Evolutionary conservation across 2,329 filamentous ascomycete genomes (phyloP).

Genomic region (Colletotrichum sansevieriae): DNA sequence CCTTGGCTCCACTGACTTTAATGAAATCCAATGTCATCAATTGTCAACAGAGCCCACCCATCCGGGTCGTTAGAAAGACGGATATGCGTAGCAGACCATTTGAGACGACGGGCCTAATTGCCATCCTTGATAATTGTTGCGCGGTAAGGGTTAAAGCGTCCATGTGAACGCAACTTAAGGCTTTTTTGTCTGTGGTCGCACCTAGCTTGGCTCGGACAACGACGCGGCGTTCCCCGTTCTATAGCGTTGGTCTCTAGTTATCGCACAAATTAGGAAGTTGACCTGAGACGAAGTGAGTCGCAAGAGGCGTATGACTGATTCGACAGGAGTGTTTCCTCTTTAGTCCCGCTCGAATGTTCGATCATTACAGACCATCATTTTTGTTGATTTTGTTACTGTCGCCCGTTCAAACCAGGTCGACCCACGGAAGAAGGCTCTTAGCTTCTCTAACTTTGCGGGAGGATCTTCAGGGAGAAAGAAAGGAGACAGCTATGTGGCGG

Average conservation of each 20-base stretch:
- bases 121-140: not conserved
- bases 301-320: too few species aligned
- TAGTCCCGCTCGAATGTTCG: not conserved
- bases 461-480: slow-evolving; percentile 13
- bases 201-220: too few species aligned
- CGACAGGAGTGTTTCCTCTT: not conserved
- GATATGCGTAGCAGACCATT: slow-evolving; percentile 8
- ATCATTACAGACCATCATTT: slow-evolving; percentile 3
- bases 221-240: too few species aligned
- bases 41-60: slow-evolving; percentile 14
- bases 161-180: too few species aligned
- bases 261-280: too few species aligned
- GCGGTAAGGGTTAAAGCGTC: too few species aligned
- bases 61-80: slow-evolving; percentile 1
- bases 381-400: not conserved
- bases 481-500: not conserved
- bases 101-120: not conserved
- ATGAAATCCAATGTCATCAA: slow-evolving; percentile 20
- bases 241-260: too few species aligned
- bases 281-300: too few species aligned
- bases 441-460: not conserved
- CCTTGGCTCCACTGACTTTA: slow-evolving; percentile 10
- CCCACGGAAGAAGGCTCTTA: not conserved
- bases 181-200: too few species aligned
- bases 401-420: slow-evolving; percentile 9